A percentile compares a stretch with the other conserved stretches of the same genome.
Evolutionary conservation across 768 basidiomycete genomes (phyloP).

Genomic region (Mrakia gelida): DNA sequence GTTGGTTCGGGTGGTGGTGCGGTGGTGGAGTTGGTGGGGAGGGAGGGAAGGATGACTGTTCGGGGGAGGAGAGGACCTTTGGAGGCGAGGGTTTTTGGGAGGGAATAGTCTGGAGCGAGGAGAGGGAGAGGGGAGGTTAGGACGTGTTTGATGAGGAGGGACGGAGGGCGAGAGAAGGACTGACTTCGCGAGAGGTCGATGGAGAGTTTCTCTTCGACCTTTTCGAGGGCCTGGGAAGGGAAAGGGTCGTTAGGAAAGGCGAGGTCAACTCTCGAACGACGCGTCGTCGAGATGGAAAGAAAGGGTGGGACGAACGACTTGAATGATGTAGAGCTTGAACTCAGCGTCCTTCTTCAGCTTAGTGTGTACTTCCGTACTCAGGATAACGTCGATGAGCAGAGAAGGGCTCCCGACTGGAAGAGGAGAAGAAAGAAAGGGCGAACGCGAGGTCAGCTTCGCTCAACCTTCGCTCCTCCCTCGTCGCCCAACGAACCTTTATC

Average conservation of each 20-base stretch:
- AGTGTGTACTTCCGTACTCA: constrained; percentile 1
- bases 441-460: neutral
- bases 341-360: constrained; percentile 12
- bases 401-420: constrained; percentile 18
- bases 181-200: constrained; percentile 27
- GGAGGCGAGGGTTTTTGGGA: constrained; percentile 25
- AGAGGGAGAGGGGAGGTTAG: neutral
- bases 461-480: neutral
- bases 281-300: neutral
- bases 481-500: constrained; percentile 16
- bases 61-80: constrained; percentile 29
- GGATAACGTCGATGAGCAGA: constrained; percentile 27
- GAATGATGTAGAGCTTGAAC: constrained; percentile 30
- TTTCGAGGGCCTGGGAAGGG: constrained; percentile 10
- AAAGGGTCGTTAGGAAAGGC: no score
- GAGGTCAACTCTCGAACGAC: neutral
- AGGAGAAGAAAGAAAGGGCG: neutral
- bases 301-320: constrained; percentile 10
- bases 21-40: neutral
- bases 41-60: constrained; percentile 25
- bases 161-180: neutral
- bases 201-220: constrained; percentile 24
- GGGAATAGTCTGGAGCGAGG: constrained; percentile 17
- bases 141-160: neutral
- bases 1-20: neutral